Percentiles rank a stretch among this genome's conserved stretches.
These are phyloP conservation scores for Dalbergia cochinchinensis DNA, from an alignment of 306 rosid genomes.

Conservation along the genomic window DNA sequence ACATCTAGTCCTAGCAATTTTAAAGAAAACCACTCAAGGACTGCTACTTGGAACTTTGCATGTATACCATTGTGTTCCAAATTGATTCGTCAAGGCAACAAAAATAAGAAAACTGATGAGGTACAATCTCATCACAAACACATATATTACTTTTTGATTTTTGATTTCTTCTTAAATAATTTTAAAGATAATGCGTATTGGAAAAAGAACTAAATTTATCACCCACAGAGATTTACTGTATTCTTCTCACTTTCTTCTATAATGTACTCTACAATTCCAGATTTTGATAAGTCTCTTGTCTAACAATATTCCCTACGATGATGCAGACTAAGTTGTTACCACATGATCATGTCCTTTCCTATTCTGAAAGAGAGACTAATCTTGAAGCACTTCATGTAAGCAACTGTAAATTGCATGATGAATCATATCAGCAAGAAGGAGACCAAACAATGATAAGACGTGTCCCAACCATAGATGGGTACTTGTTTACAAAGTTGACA, in stretches of 20 bases:
- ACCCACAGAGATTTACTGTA: neutral
- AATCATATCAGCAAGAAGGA: neutral
- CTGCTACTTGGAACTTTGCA: neutral
- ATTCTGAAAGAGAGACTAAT: neutral
- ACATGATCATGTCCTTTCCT: neutral
- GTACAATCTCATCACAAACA: neutral
- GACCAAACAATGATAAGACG: neutral
- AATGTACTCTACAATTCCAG: no score
- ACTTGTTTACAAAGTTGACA: conserved; percentile 12
- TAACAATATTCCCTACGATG: neutral
- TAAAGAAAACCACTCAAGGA: no score
- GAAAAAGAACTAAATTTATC: neutral
- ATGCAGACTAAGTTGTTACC: neutral
- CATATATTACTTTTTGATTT: no score
- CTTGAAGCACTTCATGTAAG: neutral
- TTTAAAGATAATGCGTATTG: no score
- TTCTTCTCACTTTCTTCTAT: neutral
- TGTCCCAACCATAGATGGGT: neutral
- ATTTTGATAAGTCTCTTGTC: no score
- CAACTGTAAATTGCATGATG: neutral
- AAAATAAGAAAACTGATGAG: neutral
- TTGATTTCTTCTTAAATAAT: no score
- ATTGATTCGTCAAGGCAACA: no score
- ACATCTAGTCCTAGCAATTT: neutral
- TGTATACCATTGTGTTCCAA: neutral